A percentile compares a stretch with the other conserved stretches of the same genome.
Conservation (phyloP, 2,329 filamentous ascomycete species). For the Elsinoe perseae region DNA sequence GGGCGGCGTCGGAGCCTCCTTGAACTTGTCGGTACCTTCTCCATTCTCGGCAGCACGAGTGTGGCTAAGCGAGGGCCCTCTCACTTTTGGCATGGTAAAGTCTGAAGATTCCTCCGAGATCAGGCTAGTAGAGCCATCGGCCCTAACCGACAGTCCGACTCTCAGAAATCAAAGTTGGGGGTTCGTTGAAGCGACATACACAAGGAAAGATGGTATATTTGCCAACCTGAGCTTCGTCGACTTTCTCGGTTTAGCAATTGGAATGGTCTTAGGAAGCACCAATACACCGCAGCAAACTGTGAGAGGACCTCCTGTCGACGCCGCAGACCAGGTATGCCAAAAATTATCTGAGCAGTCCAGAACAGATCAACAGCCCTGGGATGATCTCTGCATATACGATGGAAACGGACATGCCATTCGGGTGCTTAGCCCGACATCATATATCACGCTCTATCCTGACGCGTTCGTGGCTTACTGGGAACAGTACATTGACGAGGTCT, state of each 20-base stretch:
- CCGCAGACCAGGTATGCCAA: constrained; percentile 48
- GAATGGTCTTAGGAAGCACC: constrained; percentile 45
- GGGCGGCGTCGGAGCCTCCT: constrained; percentile 31
- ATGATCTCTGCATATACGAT: constrained; percentile 48
- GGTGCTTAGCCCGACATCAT: constrained; percentile 35
- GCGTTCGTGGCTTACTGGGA: constrained; percentile 46
- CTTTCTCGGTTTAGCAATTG: constrained; percentile 39
- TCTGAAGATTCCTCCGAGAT: constrained; percentile 24
- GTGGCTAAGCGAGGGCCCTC: constrained; percentile 39
- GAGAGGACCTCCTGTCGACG: constrained; percentile 54
- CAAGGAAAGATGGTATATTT: constrained; percentile 37
- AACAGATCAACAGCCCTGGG: constrained; percentile 54
- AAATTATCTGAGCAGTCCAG: constrained; percentile 48
- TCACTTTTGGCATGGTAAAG: constrained; percentile 39
- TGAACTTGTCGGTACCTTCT: constrained; percentile 36
- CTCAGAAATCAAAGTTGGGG: constrained; percentile 37
- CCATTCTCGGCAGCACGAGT: constrained; percentile 38
- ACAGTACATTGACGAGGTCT: constrained; percentile 45
- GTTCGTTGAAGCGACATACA: constrained; percentile 40
- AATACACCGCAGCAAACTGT: constrained; percentile 36
- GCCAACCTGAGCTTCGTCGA: constrained; percentile 33
- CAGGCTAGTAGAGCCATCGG: constrained; percentile 43
- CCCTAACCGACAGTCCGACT: constrained; percentile 32
- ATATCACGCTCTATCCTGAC: constrained; percentile 35
- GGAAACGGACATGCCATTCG: constrained; percentile 31